phyloP scores from a whole-genome alignment of 2,329 filamentous ascomycete species.

The Pyricularia grisea region DNA sequence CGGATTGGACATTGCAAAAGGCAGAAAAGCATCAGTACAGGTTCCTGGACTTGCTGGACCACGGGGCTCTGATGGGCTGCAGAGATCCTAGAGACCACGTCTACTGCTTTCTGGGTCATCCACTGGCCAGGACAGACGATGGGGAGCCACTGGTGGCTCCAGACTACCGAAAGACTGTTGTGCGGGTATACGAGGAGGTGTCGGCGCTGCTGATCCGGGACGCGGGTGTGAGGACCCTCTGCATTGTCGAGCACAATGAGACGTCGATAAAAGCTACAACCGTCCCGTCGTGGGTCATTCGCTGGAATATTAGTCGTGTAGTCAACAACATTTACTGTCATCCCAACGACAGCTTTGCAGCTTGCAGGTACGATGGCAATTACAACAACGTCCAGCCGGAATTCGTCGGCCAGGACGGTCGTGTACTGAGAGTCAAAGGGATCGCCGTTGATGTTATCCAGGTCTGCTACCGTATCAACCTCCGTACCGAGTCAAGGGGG shows the following conservation, averaged over 20 bases:
- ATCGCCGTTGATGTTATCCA: background rate
- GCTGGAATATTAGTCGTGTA: background rate
- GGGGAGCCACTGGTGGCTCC: background rate
- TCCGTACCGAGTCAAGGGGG: background rate
- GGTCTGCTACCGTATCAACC: background rate
- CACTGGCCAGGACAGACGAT: background rate
- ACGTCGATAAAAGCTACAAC: background rate
- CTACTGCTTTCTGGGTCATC: slow-evolving; percentile 1
- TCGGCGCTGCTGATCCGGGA: background rate
- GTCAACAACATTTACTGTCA: background rate
- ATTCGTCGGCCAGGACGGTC: background rate
- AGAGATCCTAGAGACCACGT: slow-evolving; percentile 1
- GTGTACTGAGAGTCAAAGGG: background rate
- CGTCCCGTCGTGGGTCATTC: background rate
- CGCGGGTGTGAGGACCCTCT: background rate
- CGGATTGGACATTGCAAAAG: background rate
- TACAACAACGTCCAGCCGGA: background rate
- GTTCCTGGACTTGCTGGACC: background rate
- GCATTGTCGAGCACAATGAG: slow-evolving; percentile 1
- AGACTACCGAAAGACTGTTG: background rate
- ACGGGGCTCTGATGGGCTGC: background rate
- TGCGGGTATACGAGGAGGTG: background rate
- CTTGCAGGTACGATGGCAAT: background rate
- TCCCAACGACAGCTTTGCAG: background rate
- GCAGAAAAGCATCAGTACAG: background rate